These are phyloP conservation scores for Excoecaria cochinchinensis DNA, from an alignment of 345 rosid species.

Conservation along the genomic window DNA sequence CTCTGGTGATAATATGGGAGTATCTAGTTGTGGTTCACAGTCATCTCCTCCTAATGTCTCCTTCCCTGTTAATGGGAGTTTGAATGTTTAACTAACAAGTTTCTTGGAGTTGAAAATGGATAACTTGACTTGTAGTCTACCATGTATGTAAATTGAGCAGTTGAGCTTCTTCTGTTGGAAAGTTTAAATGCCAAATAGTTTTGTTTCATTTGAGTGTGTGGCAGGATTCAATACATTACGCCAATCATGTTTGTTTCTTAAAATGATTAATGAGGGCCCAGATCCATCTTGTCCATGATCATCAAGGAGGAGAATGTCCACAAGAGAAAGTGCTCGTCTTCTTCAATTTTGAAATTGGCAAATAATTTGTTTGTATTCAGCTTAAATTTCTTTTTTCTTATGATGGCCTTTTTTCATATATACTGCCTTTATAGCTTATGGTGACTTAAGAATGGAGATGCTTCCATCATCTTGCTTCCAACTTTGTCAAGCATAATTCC, in stretches of 20 bases:
- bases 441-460: too few relatives aligned
- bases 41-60: conserved; percentile 46
- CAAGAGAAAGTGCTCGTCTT: not conserved
- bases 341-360: not conserved
- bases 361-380: not conserved
- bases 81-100: conserved; percentile 15
- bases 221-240: not conserved
- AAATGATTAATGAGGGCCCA: not conserved
- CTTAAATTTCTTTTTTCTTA: not conserved
- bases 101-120: not conserved
- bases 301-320: not conserved
- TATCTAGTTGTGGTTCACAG: conserved; percentile 46
- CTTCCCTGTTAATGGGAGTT: conserved; percentile 30
- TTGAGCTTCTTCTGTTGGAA: not conserved
- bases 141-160: too few relatives aligned
- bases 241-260: not conserved
- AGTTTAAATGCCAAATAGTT: not conserved
- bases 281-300: not conserved
- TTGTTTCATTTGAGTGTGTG: not conserved
- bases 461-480: too few relatives aligned
- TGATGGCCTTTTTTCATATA: not conserved
- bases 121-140: not conserved
- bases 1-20: conserved; percentile 39
- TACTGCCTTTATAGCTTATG: too few relatives aligned
- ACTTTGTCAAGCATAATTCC: too few relatives aligned